These are phyloP conservation scores for Plasmodium yoelii DNA, from an alignment of 169 alveolate species.

Conservation along the genomic window DNA sequence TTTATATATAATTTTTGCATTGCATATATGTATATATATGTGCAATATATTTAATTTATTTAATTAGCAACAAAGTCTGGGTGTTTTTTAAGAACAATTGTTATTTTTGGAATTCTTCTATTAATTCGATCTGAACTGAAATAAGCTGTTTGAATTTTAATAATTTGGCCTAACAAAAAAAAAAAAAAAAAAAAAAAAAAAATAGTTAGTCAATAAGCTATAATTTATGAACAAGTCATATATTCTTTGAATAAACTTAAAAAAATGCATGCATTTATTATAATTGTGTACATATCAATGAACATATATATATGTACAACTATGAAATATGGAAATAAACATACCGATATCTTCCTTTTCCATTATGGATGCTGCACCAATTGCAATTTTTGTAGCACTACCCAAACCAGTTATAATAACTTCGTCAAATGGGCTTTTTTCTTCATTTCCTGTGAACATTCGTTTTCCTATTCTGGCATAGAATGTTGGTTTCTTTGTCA, in stretches of 20 bases:
- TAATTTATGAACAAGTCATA: neutral
- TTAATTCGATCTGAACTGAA: slow-evolving; percentile 80
- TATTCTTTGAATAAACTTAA: neutral
- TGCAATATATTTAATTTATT: slow-evolving; percentile 5
- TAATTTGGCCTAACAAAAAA: slow-evolving; percentile 76
- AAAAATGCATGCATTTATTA: neutral
- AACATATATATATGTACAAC: neutral
- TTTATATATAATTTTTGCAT: neutral
- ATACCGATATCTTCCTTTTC: slow-evolving; percentile 80
- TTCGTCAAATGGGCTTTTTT: slow-evolving; percentile 80
- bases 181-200: slow-evolving; percentile 20
- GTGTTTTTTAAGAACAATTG: slow-evolving; percentile 72
- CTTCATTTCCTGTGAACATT: slow-evolving; percentile 80
- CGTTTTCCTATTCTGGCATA: slow-evolving; percentile 82
- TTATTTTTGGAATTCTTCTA: slow-evolving; percentile 81
- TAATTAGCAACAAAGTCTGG: slow-evolving; percentile 74
- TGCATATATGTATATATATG: neutral
- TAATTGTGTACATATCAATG: slow-evolving; percentile 2
- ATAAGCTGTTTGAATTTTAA: slow-evolving; percentile 80
- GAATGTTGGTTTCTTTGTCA: slow-evolving; percentile 79
- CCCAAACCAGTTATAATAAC: slow-evolving; percentile 83
- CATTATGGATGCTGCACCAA: slow-evolving; percentile 82
- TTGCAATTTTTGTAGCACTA: slow-evolving; percentile 83
- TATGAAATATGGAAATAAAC: neutral
- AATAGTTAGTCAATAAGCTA: neutral